These are phyloP conservation scores for Dendrobium catenatum DNA, from an alignment of 106 monocot genomes.

Conservation along the genomic window DNA sequence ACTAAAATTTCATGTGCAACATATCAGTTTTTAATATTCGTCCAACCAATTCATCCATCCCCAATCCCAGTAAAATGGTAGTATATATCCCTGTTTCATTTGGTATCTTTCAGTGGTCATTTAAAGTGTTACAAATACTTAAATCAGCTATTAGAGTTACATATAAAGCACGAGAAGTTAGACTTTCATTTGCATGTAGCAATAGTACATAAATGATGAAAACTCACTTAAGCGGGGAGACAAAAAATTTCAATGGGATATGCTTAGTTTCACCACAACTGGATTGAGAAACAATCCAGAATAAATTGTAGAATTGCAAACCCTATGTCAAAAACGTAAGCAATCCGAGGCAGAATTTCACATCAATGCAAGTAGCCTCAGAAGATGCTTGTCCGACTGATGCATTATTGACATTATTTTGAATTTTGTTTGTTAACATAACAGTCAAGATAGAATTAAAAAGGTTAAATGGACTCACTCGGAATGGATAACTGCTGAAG, in stretches of 20 bases:
- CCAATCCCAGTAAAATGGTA: neutral
- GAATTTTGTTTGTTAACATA: neutral
- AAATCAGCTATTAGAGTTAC: neutral
- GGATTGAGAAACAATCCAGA: neutral
- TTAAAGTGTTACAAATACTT: too few species aligned
- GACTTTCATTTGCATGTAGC: neutral
- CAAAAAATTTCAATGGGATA: neutral
- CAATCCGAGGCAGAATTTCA: neutral
- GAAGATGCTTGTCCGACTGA: neutral
- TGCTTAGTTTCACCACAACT: neutral
- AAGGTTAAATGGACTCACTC: slow-evolving; percentile 30
- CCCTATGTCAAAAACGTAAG: neutral
- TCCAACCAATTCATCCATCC: neutral
- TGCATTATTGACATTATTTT: neutral
- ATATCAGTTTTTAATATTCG: neutral
- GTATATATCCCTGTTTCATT: neutral
- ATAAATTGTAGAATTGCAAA: neutral
- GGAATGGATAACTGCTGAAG: slow-evolving; percentile 81
- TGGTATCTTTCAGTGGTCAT: neutral
- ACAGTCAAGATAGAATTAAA: neutral
- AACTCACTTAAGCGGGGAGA: neutral
- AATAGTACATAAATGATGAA: neutral
- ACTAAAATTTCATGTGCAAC: neutral
- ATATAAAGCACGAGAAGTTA: neutral
- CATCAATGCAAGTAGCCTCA: neutral